Evolutionary conservation across 2,329 filamentous ascomycete species (phyloP).

Genomic region (Metarhizium anisopliae): DNA sequence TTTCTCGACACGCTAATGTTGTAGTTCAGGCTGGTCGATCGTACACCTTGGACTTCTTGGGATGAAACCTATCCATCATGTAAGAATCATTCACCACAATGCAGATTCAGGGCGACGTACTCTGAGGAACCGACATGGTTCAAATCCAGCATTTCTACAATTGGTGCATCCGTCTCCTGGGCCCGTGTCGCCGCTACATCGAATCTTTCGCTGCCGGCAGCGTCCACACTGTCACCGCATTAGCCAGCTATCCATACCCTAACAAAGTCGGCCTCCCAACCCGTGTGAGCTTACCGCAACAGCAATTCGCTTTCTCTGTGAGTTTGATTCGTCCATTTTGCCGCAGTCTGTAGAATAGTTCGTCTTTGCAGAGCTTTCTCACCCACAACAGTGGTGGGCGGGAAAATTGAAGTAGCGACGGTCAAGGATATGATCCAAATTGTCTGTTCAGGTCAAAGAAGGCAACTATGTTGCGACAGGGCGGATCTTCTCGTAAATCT

Average conservation of each 20-base stretch:
- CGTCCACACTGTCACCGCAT: slow-evolving; percentile 55
- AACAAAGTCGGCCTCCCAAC: not conserved
- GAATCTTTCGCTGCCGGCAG: slow-evolving; percentile 89
- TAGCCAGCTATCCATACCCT: slow-evolving; percentile 9
- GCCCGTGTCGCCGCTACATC: slow-evolving; percentile 78
- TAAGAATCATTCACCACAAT: not conserved
- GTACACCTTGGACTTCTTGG: slow-evolving; percentile 18
- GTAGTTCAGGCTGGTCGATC: slow-evolving; percentile 18
- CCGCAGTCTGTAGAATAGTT: not conserved
- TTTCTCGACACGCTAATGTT: slow-evolving; percentile 22
- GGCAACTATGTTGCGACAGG: not conserved
- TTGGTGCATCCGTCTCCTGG: slow-evolving; percentile 72
- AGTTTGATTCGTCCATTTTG: slow-evolving; percentile 26
- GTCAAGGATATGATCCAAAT: not conserved
- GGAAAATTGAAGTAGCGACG: not conserved
- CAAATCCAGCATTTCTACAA: slow-evolving; percentile 65
- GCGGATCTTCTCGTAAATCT: not conserved
- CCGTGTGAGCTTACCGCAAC: slow-evolving; percentile 40
- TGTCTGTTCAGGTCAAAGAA: not conserved
- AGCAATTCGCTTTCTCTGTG: slow-evolving; percentile 48
- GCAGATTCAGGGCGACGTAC: slow-evolving; percentile 37
- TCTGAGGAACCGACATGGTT: slow-evolving; percentile 70
- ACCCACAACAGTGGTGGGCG: not conserved
- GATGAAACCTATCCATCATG: slow-evolving; percentile 19
- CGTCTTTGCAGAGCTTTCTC: not conserved